Conservation (phyloP, 2,329 filamentous ascomycete species). For the Clonostachys rhizophaga region DNA sequence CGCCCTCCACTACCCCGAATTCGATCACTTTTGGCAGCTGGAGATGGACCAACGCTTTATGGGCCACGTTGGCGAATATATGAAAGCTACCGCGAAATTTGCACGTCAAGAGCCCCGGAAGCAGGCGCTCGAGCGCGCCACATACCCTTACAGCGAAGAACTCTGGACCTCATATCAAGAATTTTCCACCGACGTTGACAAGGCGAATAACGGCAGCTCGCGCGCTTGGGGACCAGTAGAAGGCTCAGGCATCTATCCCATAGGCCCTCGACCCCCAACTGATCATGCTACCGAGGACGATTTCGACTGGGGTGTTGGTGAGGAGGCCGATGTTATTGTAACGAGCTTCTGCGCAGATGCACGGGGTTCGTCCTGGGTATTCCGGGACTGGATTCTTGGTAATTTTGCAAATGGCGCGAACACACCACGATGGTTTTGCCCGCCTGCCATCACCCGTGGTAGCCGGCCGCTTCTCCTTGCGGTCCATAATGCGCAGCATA, state of each 20-base stretch:
- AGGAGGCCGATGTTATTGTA: conserved; percentile 22
- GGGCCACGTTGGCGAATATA: conserved; percentile 19
- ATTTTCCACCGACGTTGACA: conserved; percentile 22
- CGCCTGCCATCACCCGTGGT: conserved; percentile 25
- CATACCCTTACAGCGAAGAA: conserved; percentile 48
- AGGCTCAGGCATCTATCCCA: conserved; percentile 17
- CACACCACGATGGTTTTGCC: conserved; percentile 24
- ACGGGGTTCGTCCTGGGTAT: conserved; percentile 19
- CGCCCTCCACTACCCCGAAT: conserved; percentile 23
- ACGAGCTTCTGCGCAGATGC: conserved; percentile 21
- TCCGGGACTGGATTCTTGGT: conserved; percentile 20
- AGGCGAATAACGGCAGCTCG: conserved; percentile 15
- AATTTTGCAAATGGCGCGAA: conserved; percentile 10
- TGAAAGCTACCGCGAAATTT: conserved; percentile 26
- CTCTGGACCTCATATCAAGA: conserved; percentile 42
- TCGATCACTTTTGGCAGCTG: conserved; percentile 27
- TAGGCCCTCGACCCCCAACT: conserved; percentile 18
- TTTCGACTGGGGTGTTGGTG: conserved; percentile 23
- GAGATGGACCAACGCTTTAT: conserved; percentile 40
- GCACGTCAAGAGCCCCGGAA: conserved; percentile 49
- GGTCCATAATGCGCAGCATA: conserved; percentile 22
- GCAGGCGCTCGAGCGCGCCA: conserved; percentile 53
- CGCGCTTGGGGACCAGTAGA: conserved; percentile 21
- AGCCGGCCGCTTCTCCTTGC: conserved; percentile 21
- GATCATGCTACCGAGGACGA: conserved; percentile 12